Evolutionary conservation across 352 stramenopile genomes (phyloP).

Genomic region (Pythium rhizo-oryzae): DNA sequence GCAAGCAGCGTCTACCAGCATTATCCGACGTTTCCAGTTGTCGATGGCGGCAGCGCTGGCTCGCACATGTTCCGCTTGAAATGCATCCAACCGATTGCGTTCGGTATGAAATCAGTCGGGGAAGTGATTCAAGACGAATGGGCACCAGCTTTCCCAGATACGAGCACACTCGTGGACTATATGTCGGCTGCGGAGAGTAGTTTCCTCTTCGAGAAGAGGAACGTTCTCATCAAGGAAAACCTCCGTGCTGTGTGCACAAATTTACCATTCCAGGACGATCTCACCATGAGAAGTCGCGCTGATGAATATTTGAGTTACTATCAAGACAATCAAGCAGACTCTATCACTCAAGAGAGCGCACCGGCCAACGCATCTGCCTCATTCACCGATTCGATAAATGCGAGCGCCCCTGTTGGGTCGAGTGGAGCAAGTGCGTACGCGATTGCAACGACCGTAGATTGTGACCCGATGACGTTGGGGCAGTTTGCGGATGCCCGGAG

Average conservation of each 20-base stretch:
- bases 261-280: slow-evolving; percentile 32
- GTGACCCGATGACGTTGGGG: slow-evolving; percentile 35
- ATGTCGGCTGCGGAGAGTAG: slow-evolving; percentile 27
- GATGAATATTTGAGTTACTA: slow-evolving; percentile 15
- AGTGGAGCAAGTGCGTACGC: not conserved
- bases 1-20: slow-evolving; percentile 33
- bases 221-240: slow-evolving; percentile 37
- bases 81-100: slow-evolving; percentile 44
- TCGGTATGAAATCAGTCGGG: slow-evolving; percentile 38
- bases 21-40: slow-evolving; percentile 36
- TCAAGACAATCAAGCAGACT: not conserved
- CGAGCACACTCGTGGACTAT: slow-evolving; percentile 38
- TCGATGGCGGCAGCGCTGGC: not conserved
- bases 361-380: not conserved
- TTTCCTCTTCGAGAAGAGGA: slow-evolving; percentile 44
- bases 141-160: slow-evolving; percentile 49
- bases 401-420: not conserved
- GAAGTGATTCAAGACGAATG: slow-evolving; percentile 34
- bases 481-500: slow-evolving; percentile 42
- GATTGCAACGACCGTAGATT: slow-evolving; percentile 3
- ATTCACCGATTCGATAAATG: not conserved
- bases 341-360: not conserved
- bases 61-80: slow-evolving; percentile 39
- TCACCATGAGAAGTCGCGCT: not conserved
- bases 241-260: slow-evolving; percentile 37